Evolutionary conservation across 2,329 filamentous ascomycete genomes (phyloP), one percentile per base, ranked within the genome.

Genomic region (Helotiales sp.): DNA sequence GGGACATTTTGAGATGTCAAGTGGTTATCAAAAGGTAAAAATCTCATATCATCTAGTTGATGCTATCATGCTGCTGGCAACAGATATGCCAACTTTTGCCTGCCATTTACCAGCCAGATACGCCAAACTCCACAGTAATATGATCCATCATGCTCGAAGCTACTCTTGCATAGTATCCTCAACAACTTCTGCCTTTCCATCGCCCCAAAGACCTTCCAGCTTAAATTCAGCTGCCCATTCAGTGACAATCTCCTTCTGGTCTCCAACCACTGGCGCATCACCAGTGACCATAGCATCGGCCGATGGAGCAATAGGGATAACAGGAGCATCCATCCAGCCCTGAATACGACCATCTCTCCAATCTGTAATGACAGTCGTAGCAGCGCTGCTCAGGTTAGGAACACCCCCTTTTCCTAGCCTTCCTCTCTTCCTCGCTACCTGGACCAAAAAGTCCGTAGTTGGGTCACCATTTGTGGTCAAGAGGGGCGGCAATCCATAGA

Each of bases 151-250:
- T 44, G 40, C 22, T 44, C n/a, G n/a, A 15, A 9, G 15, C 40
- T 63, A 70, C 48, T 70, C 67, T 51, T 69, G 59, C 70, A 72
- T 70, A 33, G 55, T 60, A 40, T 67, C 69, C 47, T 65, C 66
- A 19, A 54, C 60, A 46, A 57, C 59, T n/a, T 58, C 64, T 17
- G 54, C 65, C 51, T 65, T 65, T n/a, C 61, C 85, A 70, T 91
- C 87, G 10, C 90, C 92, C 89, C 90, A 98, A 13, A 99, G 76
- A 1, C 91, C 95, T 61, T 97, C 95, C 8, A 99, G 81, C 78
- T 93, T 93, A 76, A 99, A 98, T 75, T 98, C 93, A 68, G 90
- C 86, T 7, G 93, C 90, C 92, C 93, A 96, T 72, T 96, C 88
- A 10, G 88, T 90, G 55, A 98, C 92, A 72, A 98, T 91, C 75